These are phyloP conservation scores for Pestalotiopsis fici DNA, from an alignment of 2,329 filamentous ascomycete species.

Conservation along the genomic window DNA sequence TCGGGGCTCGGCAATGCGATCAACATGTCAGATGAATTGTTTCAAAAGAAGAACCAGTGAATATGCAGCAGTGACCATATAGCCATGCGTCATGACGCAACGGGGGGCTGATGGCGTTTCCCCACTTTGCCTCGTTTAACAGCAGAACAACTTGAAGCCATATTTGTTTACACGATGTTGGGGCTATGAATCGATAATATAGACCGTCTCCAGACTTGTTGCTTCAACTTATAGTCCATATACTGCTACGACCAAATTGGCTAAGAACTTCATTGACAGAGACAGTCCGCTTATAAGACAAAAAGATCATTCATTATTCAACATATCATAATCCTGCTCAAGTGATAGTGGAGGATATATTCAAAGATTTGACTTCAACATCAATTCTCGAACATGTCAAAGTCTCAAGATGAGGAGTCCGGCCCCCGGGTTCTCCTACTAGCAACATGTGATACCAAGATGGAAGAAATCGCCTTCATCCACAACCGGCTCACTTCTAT, in stretches of 20 bases:
- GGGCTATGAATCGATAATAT: background rate
- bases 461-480: conserved; percentile 58
- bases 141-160: background rate
- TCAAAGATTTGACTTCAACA: background rate
- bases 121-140: conserved; percentile 1
- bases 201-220: background rate
- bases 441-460: conserved; percentile 67
- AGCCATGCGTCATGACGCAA: conserved; percentile 5
- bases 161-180: background rate
- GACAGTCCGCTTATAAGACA: too few species aligned
- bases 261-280: too few species aligned
- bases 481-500: conserved; percentile 42
- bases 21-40: background rate
- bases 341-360: too few species aligned
- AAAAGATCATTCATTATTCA: too few species aligned
- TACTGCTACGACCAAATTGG: too few species aligned
- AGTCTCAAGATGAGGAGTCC: background rate
- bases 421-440: conserved; percentile 27
- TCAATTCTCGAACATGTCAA: background rate
- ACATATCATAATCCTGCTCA: background rate
- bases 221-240: too few species aligned
- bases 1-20: background rate
- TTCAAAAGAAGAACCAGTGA: background rate
- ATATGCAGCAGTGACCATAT: background rate
- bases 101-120: background rate